These are phyloP conservation scores for Carex littledalei DNA, from an alignment of 176 grass and related monocot species.

Conservation along the genomic window DNA sequence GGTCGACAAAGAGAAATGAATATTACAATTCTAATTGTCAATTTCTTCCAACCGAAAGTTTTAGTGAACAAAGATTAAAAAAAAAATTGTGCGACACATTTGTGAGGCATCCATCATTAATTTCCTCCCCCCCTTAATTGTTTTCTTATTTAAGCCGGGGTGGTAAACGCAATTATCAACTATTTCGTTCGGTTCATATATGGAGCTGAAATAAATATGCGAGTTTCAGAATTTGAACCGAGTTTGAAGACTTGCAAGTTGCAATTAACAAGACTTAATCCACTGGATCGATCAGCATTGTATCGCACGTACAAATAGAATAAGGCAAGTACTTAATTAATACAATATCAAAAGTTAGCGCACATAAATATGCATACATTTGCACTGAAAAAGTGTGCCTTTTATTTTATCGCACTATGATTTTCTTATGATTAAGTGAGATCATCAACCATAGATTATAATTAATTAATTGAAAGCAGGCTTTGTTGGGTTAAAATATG, in stretches of 20 bases:
- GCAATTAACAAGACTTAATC: background rate
- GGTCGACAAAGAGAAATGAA: too few species aligned
- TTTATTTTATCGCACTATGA: background rate
- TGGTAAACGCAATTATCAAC: background rate
- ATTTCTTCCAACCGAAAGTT: too few species aligned
- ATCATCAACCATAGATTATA: background rate
- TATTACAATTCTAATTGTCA: too few species aligned
- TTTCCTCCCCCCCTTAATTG: background rate
- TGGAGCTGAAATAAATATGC: background rate
- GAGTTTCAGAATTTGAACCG: background rate
- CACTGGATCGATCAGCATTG: background rate
- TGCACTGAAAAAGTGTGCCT: background rate
- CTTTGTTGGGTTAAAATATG: background rate
- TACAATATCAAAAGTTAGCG: background rate
- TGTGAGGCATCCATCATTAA: background rate
- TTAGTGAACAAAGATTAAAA: background rate
- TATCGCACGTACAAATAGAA: conserved; percentile 1
- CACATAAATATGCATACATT: background rate
- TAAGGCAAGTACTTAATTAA: background rate
- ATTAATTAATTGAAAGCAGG: background rate
- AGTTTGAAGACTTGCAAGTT: background rate
- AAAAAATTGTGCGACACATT: background rate
- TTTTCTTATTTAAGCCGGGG: background rate
- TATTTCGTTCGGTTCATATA: background rate
- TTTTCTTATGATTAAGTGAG: background rate